Evolutionary conservation across 2,329 filamentous ascomycete species (phyloP), one percentile per base, ranked within the genome.

Genomic region (Colletotrichum graminicola): DNA sequence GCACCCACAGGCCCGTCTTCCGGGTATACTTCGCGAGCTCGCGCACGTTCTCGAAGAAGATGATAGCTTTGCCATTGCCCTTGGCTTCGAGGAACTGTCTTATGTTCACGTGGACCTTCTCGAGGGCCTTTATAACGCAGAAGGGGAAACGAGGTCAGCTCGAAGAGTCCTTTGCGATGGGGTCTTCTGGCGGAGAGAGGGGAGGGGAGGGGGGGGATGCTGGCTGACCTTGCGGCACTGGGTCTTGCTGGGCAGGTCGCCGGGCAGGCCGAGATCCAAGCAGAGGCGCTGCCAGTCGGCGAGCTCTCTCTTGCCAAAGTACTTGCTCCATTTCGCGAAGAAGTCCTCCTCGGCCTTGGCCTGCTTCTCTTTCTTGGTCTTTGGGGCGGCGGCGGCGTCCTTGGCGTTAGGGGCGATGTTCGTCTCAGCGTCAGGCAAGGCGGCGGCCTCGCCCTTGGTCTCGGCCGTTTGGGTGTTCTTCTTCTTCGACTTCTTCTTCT

Each of bases 51-150:
- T 23, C 8, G 73, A 85, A 87, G 41, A 76, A 77, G 1, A 21
- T 71, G 3, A 84, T 78, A 0, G 59, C 66, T 0, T 71, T 56
- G 1, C 77, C 78, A 16, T 68, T 73, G 7, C 75, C 66, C 32
- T 81, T 65, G 12, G 80, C 81, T 0, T 77, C 73, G 8, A 88
- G 76, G 67, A 88, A 84, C 75, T 88, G 86, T 36, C 71, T 72
- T 47, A 88, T 87, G 69, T 88, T 88, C 68, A 88, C 80, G 76
- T 82, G 81, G 5, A 87, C 77, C 0, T 59, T 73, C n/a, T 75
- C 75, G 2, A 87, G 76, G 3, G 80, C 83, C 85, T 87, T 43
- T 11, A 51, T 26, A 12, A 1, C 51, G 51, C 18, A 32, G 43
- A 41, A 5, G 18, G 12, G 43, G 6, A 12, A 36, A 55, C 26